Evolutionary conservation across 2,329 filamentous ascomycete genomes (phyloP).

Genomic region (Harringtonia aguacate): DNA sequence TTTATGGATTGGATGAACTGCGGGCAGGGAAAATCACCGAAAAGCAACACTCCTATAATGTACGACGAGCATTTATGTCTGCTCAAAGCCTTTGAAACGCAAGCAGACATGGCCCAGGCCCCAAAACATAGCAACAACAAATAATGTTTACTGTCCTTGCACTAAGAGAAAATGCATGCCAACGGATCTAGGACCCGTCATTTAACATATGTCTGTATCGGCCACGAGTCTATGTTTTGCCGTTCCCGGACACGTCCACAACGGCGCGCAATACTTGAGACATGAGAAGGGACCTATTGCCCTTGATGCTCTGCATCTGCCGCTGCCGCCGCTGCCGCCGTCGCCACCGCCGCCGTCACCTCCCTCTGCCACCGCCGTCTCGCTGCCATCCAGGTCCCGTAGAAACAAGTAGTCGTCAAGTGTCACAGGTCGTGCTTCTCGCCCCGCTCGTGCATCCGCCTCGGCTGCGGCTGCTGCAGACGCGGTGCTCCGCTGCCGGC

Average conservation of each 20-base stretch:
- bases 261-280: slow-evolving; percentile 1
- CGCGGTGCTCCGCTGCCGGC: neutral
- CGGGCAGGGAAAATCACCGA: no score
- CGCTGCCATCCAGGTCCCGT: neutral
- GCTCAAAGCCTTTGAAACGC: no score
- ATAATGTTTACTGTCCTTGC: slow-evolving; percentile 1
- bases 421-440: slow-evolving; percentile 6
- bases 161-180: no score
- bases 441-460: slow-evolving; percentile 4
- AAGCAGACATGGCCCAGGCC: no score
- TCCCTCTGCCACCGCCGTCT: neutral
- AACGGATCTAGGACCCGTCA: no score
- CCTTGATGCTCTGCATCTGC: neutral
- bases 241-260: neutral
- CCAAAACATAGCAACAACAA: neutral
- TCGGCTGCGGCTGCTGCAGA: slow-evolving; percentile 5
- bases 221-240: no score
- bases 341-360: neutral
- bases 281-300: neutral
- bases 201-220: no score
- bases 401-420: slow-evolving; percentile 11
- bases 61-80: no score
- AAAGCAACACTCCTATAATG: no score
- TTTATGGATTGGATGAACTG: no score
- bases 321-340: neutral